A percentile compares a stretch with the other conserved stretches of the same genome.
phyloP scores from a whole-genome alignment of 1,139 yeast genomes.

The Taiozyma sp. region DNA sequence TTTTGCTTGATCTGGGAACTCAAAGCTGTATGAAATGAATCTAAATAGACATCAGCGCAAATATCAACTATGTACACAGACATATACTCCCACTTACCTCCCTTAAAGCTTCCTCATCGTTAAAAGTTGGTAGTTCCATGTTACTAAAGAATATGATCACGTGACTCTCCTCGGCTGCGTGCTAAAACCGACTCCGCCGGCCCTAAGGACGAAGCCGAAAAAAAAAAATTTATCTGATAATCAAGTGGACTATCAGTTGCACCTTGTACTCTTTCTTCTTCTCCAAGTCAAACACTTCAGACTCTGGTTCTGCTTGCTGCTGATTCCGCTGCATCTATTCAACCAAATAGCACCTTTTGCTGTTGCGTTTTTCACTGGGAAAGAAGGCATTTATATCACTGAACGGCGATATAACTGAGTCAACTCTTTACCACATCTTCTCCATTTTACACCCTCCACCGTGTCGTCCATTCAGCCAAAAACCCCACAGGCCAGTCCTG shows the following conservation, averaged over 20 bases:
- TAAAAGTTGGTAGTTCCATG: too few species aligned
- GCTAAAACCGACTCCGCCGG: not conserved
- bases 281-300: not conserved
- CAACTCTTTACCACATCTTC: not conserved
- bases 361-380: not conserved
- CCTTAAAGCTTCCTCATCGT: too few species aligned
- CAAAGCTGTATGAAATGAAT: too few species aligned
- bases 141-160: not conserved
- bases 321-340: not conserved
- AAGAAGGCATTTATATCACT: not conserved
- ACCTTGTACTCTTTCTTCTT: not conserved
- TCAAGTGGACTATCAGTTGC: not conserved
- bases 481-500: not conserved
- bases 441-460: not conserved
- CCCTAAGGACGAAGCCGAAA: not conserved
- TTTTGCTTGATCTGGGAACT: too few species aligned
- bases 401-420: not conserved
- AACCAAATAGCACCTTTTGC: not conserved
- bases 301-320: not conserved
- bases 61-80: too few species aligned
- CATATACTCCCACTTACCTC: too few species aligned
- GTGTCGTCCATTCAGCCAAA: slow-evolving; percentile 5
- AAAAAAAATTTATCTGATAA: not conserved
- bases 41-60: too few species aligned
- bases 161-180: not conserved